Evolutionary conservation across 2,329 filamentous ascomycete species (phyloP).

Genomic region (Blastomyces silverae): DNA sequence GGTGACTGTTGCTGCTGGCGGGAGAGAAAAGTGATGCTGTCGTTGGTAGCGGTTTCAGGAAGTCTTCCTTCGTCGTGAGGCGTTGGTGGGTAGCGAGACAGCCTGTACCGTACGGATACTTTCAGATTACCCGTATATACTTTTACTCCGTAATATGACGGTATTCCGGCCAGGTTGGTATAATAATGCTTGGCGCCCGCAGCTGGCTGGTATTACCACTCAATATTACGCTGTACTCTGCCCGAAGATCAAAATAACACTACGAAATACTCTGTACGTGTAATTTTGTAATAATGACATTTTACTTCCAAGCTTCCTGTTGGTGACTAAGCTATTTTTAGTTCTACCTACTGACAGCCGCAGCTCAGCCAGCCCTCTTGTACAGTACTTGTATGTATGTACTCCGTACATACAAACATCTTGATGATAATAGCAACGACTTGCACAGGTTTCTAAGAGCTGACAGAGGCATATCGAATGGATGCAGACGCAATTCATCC

Average conservation of each 20-base stretch:
- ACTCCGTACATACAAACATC: not conserved
- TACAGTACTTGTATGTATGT: too few relatives aligned
- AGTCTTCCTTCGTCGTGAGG: not conserved
- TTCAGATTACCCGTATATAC: not conserved
- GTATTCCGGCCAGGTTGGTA: too few relatives aligned
- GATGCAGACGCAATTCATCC: not conserved
- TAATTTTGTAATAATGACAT: too few relatives aligned
- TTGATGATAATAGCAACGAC: not conserved
- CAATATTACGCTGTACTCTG: not conserved
- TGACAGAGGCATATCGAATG: not conserved
- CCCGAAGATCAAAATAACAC: too few relatives aligned
- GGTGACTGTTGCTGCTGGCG: not conserved
- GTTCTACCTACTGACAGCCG: not conserved
- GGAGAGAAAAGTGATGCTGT: slow-evolving; percentile 5
- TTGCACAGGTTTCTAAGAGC: not conserved
- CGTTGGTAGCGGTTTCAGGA: slow-evolving; percentile 10
- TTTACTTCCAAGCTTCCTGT: not conserved
- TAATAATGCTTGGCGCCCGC: not conserved
- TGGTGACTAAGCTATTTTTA: slow-evolving; percentile 6
- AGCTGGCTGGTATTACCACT: not conserved
- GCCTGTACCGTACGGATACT: not conserved
- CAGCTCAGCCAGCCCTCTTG: not conserved
- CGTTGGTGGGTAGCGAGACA: slow-evolving; percentile 9
- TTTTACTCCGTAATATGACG: not conserved
- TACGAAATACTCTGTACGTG: too few relatives aligned